These are phyloP conservation scores for Metschnikowia noctiluminum DNA, from an alignment of 805 yeast species.

Conservation along the genomic window DNA sequence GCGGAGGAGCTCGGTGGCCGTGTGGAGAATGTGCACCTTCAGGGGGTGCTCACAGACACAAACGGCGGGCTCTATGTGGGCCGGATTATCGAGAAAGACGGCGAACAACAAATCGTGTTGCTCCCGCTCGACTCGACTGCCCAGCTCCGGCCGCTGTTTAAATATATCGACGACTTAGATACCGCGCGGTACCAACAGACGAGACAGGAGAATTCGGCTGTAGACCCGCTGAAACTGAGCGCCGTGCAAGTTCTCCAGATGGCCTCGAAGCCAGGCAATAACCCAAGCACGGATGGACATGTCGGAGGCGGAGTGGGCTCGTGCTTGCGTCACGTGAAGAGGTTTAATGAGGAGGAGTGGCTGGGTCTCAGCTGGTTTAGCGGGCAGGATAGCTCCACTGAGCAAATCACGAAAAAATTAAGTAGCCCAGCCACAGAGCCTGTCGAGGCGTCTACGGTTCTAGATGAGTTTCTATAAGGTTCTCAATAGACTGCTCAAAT, in stretches of 20 bases:
- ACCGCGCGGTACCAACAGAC: conserved; percentile 40
- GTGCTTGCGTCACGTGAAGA: conserved; percentile 36
- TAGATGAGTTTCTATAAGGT: conserved; percentile 21
- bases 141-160: conserved; percentile 80
- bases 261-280: conserved; percentile 31
- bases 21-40: conserved; percentile 57
- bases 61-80: conserved; percentile 46
- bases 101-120: conserved; percentile 48
- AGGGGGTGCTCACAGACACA: conserved; percentile 62
- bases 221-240: conserved; percentile 17
- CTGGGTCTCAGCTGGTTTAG: conserved; percentile 28
- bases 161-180: conserved; percentile 65
- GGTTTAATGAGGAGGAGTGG: conserved; percentile 43
- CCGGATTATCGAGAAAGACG: conserved; percentile 22
- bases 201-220: conserved; percentile 33
- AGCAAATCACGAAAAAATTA: conserved; percentile 16
- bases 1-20: conserved; percentile 62
- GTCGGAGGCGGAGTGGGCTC: conserved; percentile 32
- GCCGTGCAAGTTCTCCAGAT: conserved; percentile 42
- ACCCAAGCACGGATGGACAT: conserved; percentile 25
- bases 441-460: conserved; percentile 11
- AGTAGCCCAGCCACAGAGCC: conserved; percentile 16
- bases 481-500: not conserved
- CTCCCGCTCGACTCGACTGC: conserved; percentile 63
- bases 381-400: conserved; percentile 18